These are phyloP conservation scores for Nemania diffusa DNA, from an alignment of 2,329 filamentous ascomycete species.

Conservation along the genomic window DNA sequence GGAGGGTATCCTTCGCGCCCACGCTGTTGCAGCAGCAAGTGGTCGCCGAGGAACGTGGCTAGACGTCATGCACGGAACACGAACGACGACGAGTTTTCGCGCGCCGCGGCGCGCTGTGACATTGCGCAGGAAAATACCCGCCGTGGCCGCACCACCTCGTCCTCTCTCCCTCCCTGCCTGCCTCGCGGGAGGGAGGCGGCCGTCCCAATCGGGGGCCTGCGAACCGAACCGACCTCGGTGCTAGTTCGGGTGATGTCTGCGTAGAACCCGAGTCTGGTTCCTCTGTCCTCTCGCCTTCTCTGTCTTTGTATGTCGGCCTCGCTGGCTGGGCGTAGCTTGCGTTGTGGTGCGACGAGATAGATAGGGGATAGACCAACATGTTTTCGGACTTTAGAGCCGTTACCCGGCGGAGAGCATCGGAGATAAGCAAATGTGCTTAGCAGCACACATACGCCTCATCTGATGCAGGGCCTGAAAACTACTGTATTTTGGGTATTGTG, in stretches of 20 bases:
- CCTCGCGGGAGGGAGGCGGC: too few species aligned
- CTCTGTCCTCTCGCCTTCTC: not conserved
- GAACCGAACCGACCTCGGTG: constrained; percentile 29
- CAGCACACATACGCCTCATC: not conserved
- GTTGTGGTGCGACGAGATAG: too few species aligned
- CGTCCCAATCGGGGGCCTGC: constrained; percentile 30
- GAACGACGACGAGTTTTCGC: not conserved
- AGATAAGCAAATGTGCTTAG: not conserved
- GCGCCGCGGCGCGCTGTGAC: constrained; percentile 18
- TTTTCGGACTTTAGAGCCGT: not conserved
- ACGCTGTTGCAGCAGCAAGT: too few species aligned
- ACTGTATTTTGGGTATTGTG: not conserved
- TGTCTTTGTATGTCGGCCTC: too few species aligned
- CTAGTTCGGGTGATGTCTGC: constrained; percentile 20
- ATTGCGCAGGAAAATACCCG: constrained; percentile 21
- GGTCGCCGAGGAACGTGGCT: constrained; percentile 31
- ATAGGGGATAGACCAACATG: not conserved
- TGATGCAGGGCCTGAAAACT: not conserved
- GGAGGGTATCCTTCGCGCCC: too few species aligned
- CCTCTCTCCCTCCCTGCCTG: too few species aligned
- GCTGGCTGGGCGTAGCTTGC: too few species aligned
- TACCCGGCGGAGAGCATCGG: not conserved
- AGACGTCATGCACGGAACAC: constrained; percentile 33
- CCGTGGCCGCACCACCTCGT: constrained; percentile 25
- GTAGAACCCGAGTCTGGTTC: constrained; percentile 4